Evolutionary conservation across 78 protist species (phyloP).

Genomic region (Planoprotostelium fungivorum): DNA sequence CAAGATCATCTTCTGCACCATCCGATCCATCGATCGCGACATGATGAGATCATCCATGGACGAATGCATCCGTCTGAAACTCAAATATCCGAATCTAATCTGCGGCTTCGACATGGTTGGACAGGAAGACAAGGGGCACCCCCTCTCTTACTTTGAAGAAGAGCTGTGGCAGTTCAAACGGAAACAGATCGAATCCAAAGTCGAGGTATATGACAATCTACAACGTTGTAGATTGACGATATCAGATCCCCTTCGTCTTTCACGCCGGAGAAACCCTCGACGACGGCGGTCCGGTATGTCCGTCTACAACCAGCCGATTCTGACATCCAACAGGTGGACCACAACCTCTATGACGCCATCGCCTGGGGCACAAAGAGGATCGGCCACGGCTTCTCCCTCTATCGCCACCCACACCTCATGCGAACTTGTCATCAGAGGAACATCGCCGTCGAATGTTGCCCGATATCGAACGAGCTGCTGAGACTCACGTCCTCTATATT

Average conservation of each 20-base stretch:
- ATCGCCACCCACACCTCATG: conserved; percentile 43
- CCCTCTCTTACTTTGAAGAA: conserved; percentile 45
- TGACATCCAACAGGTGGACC: conserved; percentile 7
- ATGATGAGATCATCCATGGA: background rate
- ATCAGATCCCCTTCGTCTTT: conserved; percentile 42
- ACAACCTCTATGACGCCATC: conserved; percentile 73
- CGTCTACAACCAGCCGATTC: background rate
- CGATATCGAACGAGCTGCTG: conserved; percentile 69
- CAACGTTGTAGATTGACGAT: background rate
- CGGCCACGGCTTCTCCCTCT: conserved; percentile 67
- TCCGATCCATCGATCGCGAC: background rate
- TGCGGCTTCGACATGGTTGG: conserved; percentile 72
- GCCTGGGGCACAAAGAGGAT: conserved; percentile 48
- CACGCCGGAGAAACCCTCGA: conserved; percentile 68
- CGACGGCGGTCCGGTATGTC: conserved; percentile 6
- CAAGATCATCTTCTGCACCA: background rate
- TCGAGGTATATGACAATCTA: background rate
- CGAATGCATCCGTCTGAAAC: background rate
- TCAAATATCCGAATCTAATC: conserved; percentile 27
- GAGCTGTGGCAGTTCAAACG: conserved; percentile 14
- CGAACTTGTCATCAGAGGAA: background rate
- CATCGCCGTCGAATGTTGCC: conserved; percentile 69
- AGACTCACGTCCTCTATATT: conserved; percentile 38
- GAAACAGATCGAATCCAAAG: no score
- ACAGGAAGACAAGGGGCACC: conserved; percentile 69